A percentile compares a stretch with the other conserved stretches of the same genome.
Conservation (phyloP, 2,329 filamentous ascomycete species). For the Exserohilum turcica region DNA sequence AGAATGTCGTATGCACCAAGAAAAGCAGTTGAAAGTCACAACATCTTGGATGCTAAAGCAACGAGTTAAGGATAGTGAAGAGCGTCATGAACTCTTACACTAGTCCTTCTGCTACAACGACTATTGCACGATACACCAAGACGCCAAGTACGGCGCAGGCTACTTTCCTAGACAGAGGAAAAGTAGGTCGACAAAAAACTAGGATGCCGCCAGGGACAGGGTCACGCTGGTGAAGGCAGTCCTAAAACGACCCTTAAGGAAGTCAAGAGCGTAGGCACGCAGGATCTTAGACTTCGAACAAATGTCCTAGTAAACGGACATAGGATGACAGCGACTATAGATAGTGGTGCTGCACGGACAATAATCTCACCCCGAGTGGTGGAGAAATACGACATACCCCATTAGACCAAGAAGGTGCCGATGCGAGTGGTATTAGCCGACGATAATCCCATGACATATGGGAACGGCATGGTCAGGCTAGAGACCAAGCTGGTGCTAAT, state of each 20-base stretch:
- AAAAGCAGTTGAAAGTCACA: too few relatives aligned
- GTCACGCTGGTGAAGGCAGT: not conserved
- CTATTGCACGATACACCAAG: not conserved
- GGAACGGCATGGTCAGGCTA: not conserved
- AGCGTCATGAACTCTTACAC: too few relatives aligned
- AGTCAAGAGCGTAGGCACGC: not conserved
- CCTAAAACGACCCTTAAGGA: not conserved
- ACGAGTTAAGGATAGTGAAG: too few relatives aligned
- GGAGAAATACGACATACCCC: not conserved
- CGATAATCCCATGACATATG: not conserved
- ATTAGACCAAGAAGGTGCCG: not conserved
- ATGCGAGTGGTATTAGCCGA: not conserved
- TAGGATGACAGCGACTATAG: not conserved
- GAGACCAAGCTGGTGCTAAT: not conserved
- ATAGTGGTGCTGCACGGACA: not conserved
- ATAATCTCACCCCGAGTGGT: not conserved
- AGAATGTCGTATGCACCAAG: too few relatives aligned
- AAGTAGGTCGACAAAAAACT: slow-evolving; percentile 5
- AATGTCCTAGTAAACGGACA: not conserved
- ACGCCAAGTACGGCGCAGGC: not conserved
- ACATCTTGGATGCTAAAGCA: too few relatives aligned
- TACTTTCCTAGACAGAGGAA: not conserved
- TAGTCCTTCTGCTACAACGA: not conserved
- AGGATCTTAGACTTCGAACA: not conserved
- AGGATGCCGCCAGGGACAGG: not conserved